These are phyloP conservation scores for Asclepias syriaca DNA, from an alignment of 257 asterid genomes.

Conservation along the genomic window DNA sequence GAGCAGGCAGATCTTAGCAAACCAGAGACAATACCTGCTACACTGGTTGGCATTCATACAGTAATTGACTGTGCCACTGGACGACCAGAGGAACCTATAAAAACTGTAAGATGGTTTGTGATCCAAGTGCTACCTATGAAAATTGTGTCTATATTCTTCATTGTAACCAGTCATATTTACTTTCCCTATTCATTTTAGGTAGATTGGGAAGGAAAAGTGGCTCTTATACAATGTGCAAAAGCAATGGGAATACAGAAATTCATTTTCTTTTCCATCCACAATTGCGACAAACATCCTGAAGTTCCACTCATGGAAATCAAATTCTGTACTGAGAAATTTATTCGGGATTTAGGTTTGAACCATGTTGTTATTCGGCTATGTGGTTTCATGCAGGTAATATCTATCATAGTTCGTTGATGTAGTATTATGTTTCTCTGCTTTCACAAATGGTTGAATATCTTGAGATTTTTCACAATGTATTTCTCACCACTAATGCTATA, in stretches of 20 bases:
- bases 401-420: neutral
- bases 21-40: constrained; percentile 96
- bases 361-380: constrained; percentile 83
- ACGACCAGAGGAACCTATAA: constrained; percentile 96
- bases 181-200: constrained; percentile 56
- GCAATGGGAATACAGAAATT: constrained; percentile 91
- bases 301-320: constrained; percentile 99
- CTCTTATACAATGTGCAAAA: constrained; percentile 96
- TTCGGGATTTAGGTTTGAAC: constrained; percentile 70
- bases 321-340: constrained; percentile 85
- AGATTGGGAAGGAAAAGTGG: constrained; percentile 99
- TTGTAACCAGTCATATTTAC: constrained; percentile 13
- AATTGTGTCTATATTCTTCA: neutral
- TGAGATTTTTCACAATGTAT: neutral
- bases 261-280: constrained; percentile 90
- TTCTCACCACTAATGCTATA: neutral
- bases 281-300: constrained; percentile 98
- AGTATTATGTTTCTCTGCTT: neutral
- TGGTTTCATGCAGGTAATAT: constrained; percentile 93
- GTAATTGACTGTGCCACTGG: constrained; percentile 99
- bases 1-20: constrained; percentile 94
- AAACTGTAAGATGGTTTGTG: constrained; percentile 46
- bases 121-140: neutral
- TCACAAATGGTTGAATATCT: neutral
- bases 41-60: constrained; percentile 89